Conservation (phyloP, 1,284 basidiomycete genomes). For the Chondrostereum purpureum region DNA sequence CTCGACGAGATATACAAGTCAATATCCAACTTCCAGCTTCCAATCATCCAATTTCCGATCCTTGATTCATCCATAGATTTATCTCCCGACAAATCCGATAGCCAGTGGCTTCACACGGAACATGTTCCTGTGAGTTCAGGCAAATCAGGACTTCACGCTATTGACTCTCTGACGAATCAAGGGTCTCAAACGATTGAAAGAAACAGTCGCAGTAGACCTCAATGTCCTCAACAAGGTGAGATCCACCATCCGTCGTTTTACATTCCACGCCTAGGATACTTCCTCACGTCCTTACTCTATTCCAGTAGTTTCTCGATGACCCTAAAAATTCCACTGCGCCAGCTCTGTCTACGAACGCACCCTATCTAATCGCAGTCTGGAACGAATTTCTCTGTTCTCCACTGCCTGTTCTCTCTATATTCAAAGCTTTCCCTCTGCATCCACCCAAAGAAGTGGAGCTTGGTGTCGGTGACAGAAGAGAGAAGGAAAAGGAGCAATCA, state of each 20-base stretch:
- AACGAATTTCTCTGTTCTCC: conserved; percentile 60
- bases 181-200: conserved; percentile 46
- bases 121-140: conserved; percentile 28
- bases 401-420: conserved; percentile 51
- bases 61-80: conserved; percentile 47
- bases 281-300: conserved; percentile 3
- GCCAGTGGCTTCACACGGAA: conserved; percentile 36
- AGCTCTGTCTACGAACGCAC: conserved; percentile 64
- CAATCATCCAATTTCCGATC: conserved; percentile 40
- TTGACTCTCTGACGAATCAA: not conserved
- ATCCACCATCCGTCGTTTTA: conserved; percentile 13
- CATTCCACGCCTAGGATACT: not conserved
- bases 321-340: conserved; percentile 35
- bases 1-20: conserved; percentile 36
- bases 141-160: not conserved
- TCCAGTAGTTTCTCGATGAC: conserved; percentile 58
- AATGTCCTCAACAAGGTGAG: conserved; percentile 50
- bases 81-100: conserved; percentile 17
- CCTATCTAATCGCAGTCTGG: conserved; percentile 73
- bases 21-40: conserved; percentile 39
- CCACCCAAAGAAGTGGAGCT: conserved; percentile 13
- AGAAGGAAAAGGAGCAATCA: conserved; percentile 9
- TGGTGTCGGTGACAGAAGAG: too few species aligned
- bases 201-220: conserved; percentile 38
- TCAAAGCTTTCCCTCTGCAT: conserved; percentile 38